Conservation (phyloP, 1,139 yeast genomes). For the Hyphopichia burtonii region DNA sequence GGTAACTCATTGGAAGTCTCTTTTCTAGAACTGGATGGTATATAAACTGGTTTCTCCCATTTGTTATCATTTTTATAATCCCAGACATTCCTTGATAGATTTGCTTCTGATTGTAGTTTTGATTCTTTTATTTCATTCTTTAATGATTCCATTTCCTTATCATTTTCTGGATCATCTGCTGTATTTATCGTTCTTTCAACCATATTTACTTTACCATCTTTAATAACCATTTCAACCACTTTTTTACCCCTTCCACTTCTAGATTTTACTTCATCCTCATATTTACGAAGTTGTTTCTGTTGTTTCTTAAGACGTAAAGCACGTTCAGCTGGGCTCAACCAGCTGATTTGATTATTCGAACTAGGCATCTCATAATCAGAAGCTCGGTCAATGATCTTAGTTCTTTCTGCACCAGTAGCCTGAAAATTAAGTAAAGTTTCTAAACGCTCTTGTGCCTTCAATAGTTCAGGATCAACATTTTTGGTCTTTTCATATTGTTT, state of each 20-base stretch:
- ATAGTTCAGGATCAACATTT: slow-evolving; percentile 51
- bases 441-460: slow-evolving; percentile 68
- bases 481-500: slow-evolving; percentile 34
- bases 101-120: slow-evolving; percentile 14
- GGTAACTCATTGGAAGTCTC: not conserved
- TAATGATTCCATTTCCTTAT: slow-evolving; percentile 26
- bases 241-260: slow-evolving; percentile 72
- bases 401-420: slow-evolving; percentile 83
- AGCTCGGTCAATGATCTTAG: slow-evolving; percentile 89
- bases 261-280: slow-evolving; percentile 56
- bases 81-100: slow-evolving; percentile 39
- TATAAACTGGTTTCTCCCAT: slow-evolving; percentile 54
- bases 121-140: slow-evolving; percentile 22
- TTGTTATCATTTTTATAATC: slow-evolving; percentile 55
- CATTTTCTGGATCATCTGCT: slow-evolving; percentile 17
- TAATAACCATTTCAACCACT: slow-evolving; percentile 73
- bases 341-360: slow-evolving; percentile 50
- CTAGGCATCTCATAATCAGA: slow-evolving; percentile 75
- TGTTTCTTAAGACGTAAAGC: slow-evolving; percentile 81
- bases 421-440: slow-evolving; percentile 78
- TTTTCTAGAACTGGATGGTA: slow-evolving; percentile 6
- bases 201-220: slow-evolving; percentile 75
- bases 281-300: slow-evolving; percentile 66
- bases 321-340: slow-evolving; percentile 89
- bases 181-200: slow-evolving; percentile 31